These are phyloP conservation scores for Pseudomassariella vexata DNA, from an alignment of 2,329 filamentous ascomycete genomes.

Conservation along the genomic window DNA sequence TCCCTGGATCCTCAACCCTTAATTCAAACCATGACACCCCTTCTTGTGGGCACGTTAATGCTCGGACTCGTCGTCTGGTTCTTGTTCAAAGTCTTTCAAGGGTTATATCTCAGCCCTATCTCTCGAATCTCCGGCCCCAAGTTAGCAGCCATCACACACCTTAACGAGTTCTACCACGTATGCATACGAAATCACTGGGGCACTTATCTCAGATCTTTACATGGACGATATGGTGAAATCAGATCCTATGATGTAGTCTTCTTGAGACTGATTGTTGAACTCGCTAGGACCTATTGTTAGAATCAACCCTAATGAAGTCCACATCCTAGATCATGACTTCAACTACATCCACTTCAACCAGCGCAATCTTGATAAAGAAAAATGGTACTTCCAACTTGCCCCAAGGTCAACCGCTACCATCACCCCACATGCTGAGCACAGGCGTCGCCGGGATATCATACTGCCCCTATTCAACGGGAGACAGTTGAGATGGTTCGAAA, in stretches of 20 bases:
- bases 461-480: constrained; percentile 4
- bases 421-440: constrained; percentile 3
- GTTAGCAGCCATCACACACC: not conserved
- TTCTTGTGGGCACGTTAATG: too few species aligned
- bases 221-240: constrained; percentile 1
- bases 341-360: constrained; percentile 3
- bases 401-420: constrained; percentile 2
- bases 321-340: constrained; percentile 3
- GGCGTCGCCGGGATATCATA: constrained; percentile 1
- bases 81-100: not conserved
- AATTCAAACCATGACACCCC: too few species aligned
- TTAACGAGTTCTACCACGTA: constrained; percentile 2
- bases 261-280: too few species aligned
- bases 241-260: not conserved
- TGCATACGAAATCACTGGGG: constrained; percentile 2
- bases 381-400: constrained; percentile 4
- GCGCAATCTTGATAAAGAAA: constrained; percentile 3
- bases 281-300: constrained; percentile 1
- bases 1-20: too few species aligned
- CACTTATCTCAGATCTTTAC: constrained; percentile 3
- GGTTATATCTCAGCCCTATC: not conserved
- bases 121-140: not conserved
- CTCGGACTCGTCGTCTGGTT: not conserved
- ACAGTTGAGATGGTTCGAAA: not conserved
- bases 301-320: constrained; percentile 3